These are phyloP conservation scores for Dothistroma septosporum DNA, from an alignment of 2,329 filamentous ascomycete species.

Conservation along the genomic window DNA sequence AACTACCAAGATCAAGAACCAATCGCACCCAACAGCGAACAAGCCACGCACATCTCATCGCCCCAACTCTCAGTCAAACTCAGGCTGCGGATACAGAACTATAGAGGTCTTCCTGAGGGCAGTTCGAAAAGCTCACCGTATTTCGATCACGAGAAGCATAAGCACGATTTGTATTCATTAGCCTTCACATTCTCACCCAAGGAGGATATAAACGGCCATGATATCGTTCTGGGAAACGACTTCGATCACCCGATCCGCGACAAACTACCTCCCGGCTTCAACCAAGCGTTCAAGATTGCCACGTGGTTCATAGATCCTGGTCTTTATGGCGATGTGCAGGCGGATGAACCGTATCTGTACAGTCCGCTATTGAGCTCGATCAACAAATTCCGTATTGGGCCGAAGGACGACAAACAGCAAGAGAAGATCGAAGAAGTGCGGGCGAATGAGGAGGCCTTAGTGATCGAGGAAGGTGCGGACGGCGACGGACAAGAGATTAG, in stretches of 20 bases:
- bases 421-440: constrained; percentile 30
- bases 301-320: constrained; percentile 90
- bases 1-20: constrained; percentile 69
- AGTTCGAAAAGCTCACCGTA: constrained; percentile 71
- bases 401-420: constrained; percentile 37
- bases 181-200: constrained; percentile 75
- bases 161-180: constrained; percentile 79
- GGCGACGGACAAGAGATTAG: constrained; percentile 43
- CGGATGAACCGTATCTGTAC: constrained; percentile 80
- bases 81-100: constrained; percentile 68
- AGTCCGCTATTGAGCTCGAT: constrained; percentile 76
- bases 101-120: constrained; percentile 62
- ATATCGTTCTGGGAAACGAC: constrained; percentile 91
- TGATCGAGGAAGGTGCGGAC: constrained; percentile 52
- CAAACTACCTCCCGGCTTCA: constrained; percentile 79
- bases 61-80: constrained; percentile 63
- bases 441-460: constrained; percentile 56
- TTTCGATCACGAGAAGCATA: constrained; percentile 68
- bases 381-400: constrained; percentile 68
- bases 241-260: constrained; percentile 89
- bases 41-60: constrained; percentile 60
- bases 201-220: constrained; percentile 58
- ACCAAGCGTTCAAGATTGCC: constrained; percentile 76
- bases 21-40: constrained; percentile 69
- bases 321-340: constrained; percentile 83